Percentiles rank a stretch among this genome's conserved stretches.
phyloP scores from a whole-genome alignment of 2,329 filamentous ascomycete genomes.

The Didymella pomorum region DNA sequence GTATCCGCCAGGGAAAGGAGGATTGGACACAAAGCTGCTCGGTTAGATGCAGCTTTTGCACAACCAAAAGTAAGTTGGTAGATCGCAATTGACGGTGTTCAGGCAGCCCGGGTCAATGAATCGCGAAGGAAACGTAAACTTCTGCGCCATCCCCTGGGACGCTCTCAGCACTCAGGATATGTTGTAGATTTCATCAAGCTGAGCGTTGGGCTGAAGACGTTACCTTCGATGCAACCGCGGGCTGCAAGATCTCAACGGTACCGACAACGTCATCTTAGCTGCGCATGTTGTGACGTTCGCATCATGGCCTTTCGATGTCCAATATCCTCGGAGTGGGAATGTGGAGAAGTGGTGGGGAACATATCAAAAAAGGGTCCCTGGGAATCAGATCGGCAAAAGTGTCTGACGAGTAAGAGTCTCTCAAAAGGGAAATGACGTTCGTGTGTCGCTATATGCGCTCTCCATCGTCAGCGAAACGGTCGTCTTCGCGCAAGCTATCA shows the following conservation, averaged over 20 bases:
- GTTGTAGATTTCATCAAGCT: neutral
- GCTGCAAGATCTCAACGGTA: neutral
- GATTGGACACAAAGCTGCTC: neutral
- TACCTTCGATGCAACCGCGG: neutral
- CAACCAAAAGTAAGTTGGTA: neutral
- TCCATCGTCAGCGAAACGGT: neutral
- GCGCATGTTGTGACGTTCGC: conserved; percentile 18
- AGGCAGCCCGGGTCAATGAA: conserved; percentile 5
- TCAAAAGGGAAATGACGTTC: conserved; percentile 9
- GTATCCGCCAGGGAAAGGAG: neutral
- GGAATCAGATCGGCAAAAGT: conserved; percentile 13
- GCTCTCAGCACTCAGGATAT: neutral
- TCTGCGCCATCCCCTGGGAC: neutral
- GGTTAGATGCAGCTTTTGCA: conserved; percentile 3
- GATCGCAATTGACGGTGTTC: neutral
- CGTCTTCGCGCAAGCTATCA: conserved; percentile 7
- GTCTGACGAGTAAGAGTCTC: conserved; percentile 5
- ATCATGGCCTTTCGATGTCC: conserved; percentile 6
- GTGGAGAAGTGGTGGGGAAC: conserved; percentile 18
- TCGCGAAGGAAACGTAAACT: neutral
- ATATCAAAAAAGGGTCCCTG: conserved; percentile 5
- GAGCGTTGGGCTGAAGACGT: neutral
- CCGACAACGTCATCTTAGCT: conserved; percentile 9
- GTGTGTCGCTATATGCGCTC: neutral
- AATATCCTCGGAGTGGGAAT: conserved; percentile 8